These are phyloP conservation scores for Blepharisma japonicum DNA, from an alignment of 73 alveolate genomes.

Conservation along the genomic window DNA sequence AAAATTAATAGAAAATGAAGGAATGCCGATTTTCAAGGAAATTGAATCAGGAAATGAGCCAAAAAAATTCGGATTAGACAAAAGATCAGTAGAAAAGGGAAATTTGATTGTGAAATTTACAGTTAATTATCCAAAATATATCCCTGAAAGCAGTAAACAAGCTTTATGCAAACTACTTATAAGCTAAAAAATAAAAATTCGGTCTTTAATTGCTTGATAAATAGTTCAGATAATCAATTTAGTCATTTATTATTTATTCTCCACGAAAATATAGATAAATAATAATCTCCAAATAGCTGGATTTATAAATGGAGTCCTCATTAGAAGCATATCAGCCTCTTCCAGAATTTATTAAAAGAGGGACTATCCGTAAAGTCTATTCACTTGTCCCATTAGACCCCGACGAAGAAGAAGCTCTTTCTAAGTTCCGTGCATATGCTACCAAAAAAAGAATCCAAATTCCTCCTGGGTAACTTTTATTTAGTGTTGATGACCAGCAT, in stretches of 20 bases:
- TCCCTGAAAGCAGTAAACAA: constrained; percentile 30
- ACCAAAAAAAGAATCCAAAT: neutral
- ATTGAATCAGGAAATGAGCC: constrained; percentile 37
- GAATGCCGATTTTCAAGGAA: constrained; percentile 76
- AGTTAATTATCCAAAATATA: constrained; percentile 49
- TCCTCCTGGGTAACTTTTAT: neutral
- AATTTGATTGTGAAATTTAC: constrained; percentile 47
- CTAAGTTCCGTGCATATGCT: neutral
- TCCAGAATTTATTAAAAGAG: constrained; percentile 10
- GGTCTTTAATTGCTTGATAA: neutral
- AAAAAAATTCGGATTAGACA: constrained; percentile 27
- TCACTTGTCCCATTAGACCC: constrained; percentile 16
- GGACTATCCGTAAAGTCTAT: constrained; percentile 5
- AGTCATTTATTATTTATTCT: no score
- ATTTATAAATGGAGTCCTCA: neutral
- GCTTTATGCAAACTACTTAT: neutral
- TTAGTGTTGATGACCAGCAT: neutral
- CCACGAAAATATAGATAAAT: no score
- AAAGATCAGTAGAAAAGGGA: constrained; percentile 41
- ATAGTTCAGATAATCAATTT: neutral
- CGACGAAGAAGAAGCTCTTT: neutral
- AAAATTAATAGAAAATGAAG: constrained; percentile 76
- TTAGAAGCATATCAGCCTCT: constrained; percentile 7
- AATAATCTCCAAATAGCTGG: no score
- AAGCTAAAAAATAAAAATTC: neutral